Base-by-base conservation (phyloP, 805 yeast species). In the Wickerhamomyces chambardii region DNA sequence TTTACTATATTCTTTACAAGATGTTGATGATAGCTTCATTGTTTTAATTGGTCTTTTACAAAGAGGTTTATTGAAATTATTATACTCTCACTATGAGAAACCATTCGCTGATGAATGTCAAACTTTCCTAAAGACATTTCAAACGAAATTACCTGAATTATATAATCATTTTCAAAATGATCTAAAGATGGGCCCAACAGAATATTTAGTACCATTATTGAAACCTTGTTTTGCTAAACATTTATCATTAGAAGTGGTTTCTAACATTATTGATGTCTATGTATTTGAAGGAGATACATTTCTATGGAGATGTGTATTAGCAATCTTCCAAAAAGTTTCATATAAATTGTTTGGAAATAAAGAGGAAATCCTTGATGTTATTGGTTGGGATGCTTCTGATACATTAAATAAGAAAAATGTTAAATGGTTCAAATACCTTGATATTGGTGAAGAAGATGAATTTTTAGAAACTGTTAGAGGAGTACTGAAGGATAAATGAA, bases 251-350 rank as follows among this genome's bases (percentile, higher is more conserved):
- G 78, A 76, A 25, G 52, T 67, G 1, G 51, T 70, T 7, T 57
- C 66, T 18, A 64, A 75, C 14, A 43, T 80, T 6, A 46, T 81
- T 40, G 89, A 81, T 49, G 59, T 79, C 5, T 66, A 66, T 49
- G 50, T 78, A 10, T 77, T 78, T 49, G 85, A 78, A 48, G 77
- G 79, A 7, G 83, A 74, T 43, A 55, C 68, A 2, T 63, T 77
- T 42, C 48, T 80, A 33, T 54, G 75, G 30, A 63, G 80, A 16
- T 64, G 68, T 10, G 59, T 70, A 2, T 51, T 80, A n/a, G 82
- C 75, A 0, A 50, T 77, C 12, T 48, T 81, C 30, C 61, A 63
- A 17, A 59, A 61, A 29, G 55, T 73, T 15, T 70, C 68, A 31
- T 70, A 64, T 38, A 70, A 68, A 44, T 59, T 79, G 24, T 75